These are phyloP conservation scores for Geranium rotundifolium DNA, from an alignment of 345 rosid genomes.

Conservation along the genomic window DNA sequence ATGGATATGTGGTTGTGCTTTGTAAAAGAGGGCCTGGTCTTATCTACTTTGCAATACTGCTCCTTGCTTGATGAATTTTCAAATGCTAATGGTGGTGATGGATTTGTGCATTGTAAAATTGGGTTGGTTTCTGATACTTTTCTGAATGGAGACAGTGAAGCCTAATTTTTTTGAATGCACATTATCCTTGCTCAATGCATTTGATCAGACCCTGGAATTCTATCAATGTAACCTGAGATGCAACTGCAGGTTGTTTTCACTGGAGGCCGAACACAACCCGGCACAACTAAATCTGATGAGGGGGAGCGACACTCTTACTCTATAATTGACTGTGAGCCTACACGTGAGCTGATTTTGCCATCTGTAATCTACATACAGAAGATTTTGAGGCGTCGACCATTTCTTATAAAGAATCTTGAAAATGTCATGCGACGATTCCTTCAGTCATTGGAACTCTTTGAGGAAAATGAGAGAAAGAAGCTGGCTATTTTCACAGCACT, in stretches of 20 bases:
- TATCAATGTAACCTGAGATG: slow-evolving; percentile 1
- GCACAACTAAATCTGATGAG: slow-evolving; percentile 93
- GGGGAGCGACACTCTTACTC: slow-evolving; percentile 95
- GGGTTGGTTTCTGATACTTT: no score
- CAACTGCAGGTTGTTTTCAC: slow-evolving; percentile 68
- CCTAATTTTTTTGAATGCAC: no score
- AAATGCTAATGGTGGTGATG: background rate
- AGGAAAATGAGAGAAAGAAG: slow-evolving; percentile 96
- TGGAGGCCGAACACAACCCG: slow-evolving; percentile 98
- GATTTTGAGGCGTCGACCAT: slow-evolving; percentile 80
- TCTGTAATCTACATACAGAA: slow-evolving; percentile 85
- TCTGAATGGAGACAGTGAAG: no score
- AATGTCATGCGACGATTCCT: slow-evolving; percentile 86
- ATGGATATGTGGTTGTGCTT: background rate
- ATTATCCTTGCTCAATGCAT: no score
- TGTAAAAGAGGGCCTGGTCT: background rate
- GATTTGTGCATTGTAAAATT: no score
- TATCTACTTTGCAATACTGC: background rate
- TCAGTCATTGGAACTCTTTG: slow-evolving; percentile 95
- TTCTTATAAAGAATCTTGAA: slow-evolving; percentile 93
- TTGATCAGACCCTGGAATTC: background rate
- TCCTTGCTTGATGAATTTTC: no score
- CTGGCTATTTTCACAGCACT: slow-evolving; percentile 96
- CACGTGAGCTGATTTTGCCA: slow-evolving; percentile 66
- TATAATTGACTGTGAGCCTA: slow-evolving; percentile 76